Evolutionary conservation across 2,329 filamentous ascomycete genomes (phyloP), one percentile per base, ranked within the genome.

Genomic region (Fusarium poae): DNA sequence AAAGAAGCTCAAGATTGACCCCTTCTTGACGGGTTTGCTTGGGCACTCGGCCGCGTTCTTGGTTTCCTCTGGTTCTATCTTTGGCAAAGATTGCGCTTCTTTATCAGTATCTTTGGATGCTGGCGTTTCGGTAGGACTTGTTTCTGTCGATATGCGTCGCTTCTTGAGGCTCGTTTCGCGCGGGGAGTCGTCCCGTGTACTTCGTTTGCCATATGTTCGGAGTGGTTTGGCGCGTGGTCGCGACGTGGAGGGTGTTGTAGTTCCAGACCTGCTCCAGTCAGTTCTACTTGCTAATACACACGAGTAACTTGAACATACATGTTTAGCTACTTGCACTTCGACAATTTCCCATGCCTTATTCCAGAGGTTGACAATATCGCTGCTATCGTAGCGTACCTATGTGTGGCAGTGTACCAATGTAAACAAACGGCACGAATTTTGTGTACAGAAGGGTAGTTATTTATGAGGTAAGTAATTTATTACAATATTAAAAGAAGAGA

Each of bases 1-100:
- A 68, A 83, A 83, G 61, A 82, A 83, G 56, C 69, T 78, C 48
- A 82, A 64, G 8, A 83, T 83, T 0, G 80, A 81, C 0, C 75
- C 73, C 51, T 78, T 81, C 55, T 72, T 70, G 10, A 57, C 15
- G 3, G 52, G 35, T 21, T 45, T 45, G 4, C 6, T 6, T 1
- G 11, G 30, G 2, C 49, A 15, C 18, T 46, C 20, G 10, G 30
- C 2, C 7, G 30, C 18, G 6, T 35, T 16, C 34, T 57, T 46
- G 23, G 30, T 29, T 12, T 29, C 40, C 5, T 57, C 32, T 15
- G 46, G 12, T 25, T 18, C 25, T 15, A 23, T 43, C 3, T 40
- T 55, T 8, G 45, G 29, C 9, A 50, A 56, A 3, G 51, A 35
- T 20, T 53, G 21, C 5, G 20, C 2, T 11, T 42, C 48, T 2